Base-by-base conservation (phyloP, 768 basidiomycete species). In the Boletus barrowsii region DNA sequence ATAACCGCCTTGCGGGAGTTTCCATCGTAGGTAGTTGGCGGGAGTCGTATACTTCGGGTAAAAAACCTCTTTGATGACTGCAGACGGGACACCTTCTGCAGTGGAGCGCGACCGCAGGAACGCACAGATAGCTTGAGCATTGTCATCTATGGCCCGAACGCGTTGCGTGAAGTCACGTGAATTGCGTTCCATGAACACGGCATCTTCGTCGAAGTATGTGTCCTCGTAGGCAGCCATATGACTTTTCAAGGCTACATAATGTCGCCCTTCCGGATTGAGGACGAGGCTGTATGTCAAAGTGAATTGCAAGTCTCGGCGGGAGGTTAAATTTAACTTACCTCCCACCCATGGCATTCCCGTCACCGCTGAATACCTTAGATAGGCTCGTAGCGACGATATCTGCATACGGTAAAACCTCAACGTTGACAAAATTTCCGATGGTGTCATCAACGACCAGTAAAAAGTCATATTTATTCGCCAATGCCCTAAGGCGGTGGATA, bases 181-280 rank as follows among this genome's bases (percentile, higher is more conserved):
- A 73, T 99, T 99, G 60, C 95, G 89, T 68, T 99, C 96, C 89
- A 99, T 90, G 77, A 86, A 96, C 52, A 98, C 83, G 40, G 91
- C 93, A 65, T 99, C 96, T 68, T 94, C 90, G 64, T 83, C 79
- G 60, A 88, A 98, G 73, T 92, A 98, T 22, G 75, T 74, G 66
- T 99, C 95, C 68, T 96, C 91, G 69, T 85, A 98, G 7, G 68
- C 74, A 9, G 72, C 64, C 62, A 93, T 75, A 44, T 83, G 72
- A 0, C 73, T 64, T 63, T 89, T 92, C 44, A 99, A 80, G 1
- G 72, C 55, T 0, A 72, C 47, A 67, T 96, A 95, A 64, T 89
- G 80, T 4, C 79, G 81, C 8, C 85, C 78, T 62, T 79, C 74
- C 0, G 95, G 93, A 67, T 98, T 97, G 36, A 98, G 75, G 17